These are phyloP conservation scores for Miscanthus sacchariflorus DNA, from an alignment of 202 grass and related monocot species.

Conservation along the genomic window DNA sequence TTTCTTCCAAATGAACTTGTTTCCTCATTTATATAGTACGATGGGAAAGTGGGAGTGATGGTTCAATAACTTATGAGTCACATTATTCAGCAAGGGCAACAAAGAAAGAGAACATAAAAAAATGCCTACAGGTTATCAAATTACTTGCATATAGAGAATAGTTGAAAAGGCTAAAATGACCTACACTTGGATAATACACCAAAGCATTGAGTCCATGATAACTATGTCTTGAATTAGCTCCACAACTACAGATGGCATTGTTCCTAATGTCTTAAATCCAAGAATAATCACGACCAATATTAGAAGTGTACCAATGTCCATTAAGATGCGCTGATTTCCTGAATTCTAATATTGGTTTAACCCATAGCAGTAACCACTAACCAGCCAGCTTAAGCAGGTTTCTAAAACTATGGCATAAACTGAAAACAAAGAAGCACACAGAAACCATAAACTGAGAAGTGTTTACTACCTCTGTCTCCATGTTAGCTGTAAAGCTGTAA, in stretches of 20 bases:
- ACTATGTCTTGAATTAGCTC: slow-evolving; percentile 7
- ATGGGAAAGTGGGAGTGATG: neutral
- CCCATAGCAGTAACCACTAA: slow-evolving; percentile 21
- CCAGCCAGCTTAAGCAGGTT: slow-evolving; percentile 21
- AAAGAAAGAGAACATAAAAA: neutral
- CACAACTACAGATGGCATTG: slow-evolving; percentile 20
- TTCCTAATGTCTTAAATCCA: slow-evolving; percentile 18
- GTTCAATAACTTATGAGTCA: neutral
- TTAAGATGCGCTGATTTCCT: slow-evolving; percentile 22
- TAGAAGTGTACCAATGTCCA: slow-evolving; percentile 5
- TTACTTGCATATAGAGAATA: neutral
- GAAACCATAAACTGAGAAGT: slow-evolving; percentile 37
- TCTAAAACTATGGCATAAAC: slow-evolving; percentile 34
- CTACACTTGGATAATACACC: neutral
- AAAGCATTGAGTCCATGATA: neutral
- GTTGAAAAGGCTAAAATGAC: neutral
- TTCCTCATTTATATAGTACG: neutral
- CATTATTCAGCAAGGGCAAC: neutral
- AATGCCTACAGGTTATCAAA: neutral
- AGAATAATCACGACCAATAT: neutral
- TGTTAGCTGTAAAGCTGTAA: slow-evolving; percentile 92
- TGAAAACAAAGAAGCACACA: slow-evolving; percentile 25
- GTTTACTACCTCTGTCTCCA: slow-evolving; percentile 92
- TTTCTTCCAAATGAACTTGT: neutral
- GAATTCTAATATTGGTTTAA: slow-evolving; percentile 19